phyloP scores from a whole-genome alignment of 2,329 filamentous ascomycete genomes.

The Penicillium sclerotiorum region DNA sequence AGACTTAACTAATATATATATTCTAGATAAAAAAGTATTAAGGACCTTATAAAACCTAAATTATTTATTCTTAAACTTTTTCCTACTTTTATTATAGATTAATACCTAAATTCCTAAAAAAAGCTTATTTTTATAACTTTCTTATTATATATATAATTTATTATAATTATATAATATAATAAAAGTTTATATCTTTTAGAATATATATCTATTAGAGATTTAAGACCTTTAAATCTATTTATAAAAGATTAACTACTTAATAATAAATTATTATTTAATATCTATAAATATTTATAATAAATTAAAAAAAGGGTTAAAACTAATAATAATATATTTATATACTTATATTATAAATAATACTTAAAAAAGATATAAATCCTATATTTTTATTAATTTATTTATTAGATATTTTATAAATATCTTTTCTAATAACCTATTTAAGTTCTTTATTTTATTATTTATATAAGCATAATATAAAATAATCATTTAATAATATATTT shows the following conservation, averaged over 20 bases:
- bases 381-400: conserved; percentile 4
- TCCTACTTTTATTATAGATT: conserved; percentile 4
- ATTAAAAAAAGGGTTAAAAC: background rate
- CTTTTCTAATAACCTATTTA: conserved; percentile 4
- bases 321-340: background rate
- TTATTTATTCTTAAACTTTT: conserved; percentile 16
- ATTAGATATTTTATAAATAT: conserved; percentile 14
- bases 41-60: conserved; percentile 10
- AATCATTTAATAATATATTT: background rate
- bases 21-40: conserved; percentile 1
- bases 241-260: background rate
- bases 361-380: conserved; percentile 8
- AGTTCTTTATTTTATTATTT: conserved; percentile 12
- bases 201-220: background rate
- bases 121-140: conserved; percentile 11
- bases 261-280: background rate
- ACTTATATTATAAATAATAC: conserved; percentile 2
- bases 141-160: background rate
- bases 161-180: background rate
- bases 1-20: no score
- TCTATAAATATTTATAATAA: background rate
- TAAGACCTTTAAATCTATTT: background rate
- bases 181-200: background rate
- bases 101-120: conserved; percentile 2
- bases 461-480: conserved; percentile 6